Evolutionary conservation across 495 filamentous ascomycete genomes (phyloP).

Genomic region (Hypoxylon lienhwacheense): DNA sequence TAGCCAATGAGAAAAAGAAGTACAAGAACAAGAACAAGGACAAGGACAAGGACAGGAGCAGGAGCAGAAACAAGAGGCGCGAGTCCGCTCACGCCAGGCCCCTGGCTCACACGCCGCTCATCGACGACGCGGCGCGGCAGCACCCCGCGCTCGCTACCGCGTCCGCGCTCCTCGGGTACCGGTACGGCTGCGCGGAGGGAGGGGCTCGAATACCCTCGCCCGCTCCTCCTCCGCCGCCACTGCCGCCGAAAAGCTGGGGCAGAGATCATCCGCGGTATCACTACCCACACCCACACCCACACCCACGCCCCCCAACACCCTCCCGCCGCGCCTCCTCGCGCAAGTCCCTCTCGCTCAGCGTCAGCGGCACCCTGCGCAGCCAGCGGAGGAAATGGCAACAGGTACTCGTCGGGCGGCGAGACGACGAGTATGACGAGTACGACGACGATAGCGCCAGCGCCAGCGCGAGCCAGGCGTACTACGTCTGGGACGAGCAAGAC

Average conservation of each 20-base stretch:
- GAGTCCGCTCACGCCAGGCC: not conserved
- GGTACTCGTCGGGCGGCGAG: conserved; percentile 19
- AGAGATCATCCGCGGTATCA: no score
- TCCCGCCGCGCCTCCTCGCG: conserved; percentile 15
- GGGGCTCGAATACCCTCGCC: not conserved
- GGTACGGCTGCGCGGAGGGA: not conserved
- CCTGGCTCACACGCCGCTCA: conserved; percentile 19
- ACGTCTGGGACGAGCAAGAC: no score
- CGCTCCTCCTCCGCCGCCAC: not conserved
- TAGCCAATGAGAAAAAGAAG: no score
- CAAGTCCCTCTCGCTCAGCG: conserved; percentile 6
- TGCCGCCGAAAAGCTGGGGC: not conserved
- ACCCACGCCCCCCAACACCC: not conserved
- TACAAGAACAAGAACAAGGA: conserved; percentile 1
- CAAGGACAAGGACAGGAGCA: not conserved
- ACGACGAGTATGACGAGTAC: not conserved
- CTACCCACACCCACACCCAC: not conserved
- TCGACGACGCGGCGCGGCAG: conserved; percentile 10
- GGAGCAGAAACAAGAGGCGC: not conserved
- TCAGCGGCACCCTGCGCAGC: conserved; percentile 21
- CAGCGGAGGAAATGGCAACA: conserved; percentile 21
- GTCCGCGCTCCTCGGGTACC: conserved; percentile 9
- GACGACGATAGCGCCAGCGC: no score
- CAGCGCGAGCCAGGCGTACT: no score
- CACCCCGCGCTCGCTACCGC: conserved; percentile 13